Percentiles rank a stretch among this genome's conserved stretches.
Evolutionary conservation across 2,329 filamentous ascomycete species (phyloP).

Genomic region (Monilinia fructicola): DNA sequence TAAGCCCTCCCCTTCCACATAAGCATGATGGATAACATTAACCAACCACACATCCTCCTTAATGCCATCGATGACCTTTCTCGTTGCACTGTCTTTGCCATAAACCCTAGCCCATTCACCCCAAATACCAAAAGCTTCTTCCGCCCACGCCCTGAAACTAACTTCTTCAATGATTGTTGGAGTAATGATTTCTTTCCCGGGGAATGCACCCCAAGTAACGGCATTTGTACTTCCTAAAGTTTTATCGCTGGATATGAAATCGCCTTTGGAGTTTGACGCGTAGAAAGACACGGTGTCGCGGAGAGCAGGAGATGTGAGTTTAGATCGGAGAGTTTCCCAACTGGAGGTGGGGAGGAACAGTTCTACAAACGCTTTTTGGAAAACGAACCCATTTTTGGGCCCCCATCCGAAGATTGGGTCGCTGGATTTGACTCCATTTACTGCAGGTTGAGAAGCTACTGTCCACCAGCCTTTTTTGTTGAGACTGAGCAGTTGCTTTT

Average conservation of each 20-base stretch:
- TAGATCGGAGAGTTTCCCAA: conserved; percentile 65
- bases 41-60: conserved; percentile 80
- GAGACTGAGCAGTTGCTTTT: conserved; percentile 68
- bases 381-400: conserved; percentile 87
- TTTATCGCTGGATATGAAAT: conserved; percentile 69
- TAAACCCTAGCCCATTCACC: conserved; percentile 90
- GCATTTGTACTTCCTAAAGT: conserved; percentile 68
- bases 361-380: conserved; percentile 97
- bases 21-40: conserved; percentile 84
- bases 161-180: conserved; percentile 96
- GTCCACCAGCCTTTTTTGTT: conserved; percentile 93
- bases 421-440: conserved; percentile 77
- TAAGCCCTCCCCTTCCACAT: conserved; percentile 66
- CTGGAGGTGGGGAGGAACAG: conserved; percentile 80
- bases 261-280: conserved; percentile 74
- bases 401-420: conserved; percentile 91
- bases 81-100: conserved; percentile 63
- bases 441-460: conserved; percentile 89
- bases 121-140: conserved; percentile 96
- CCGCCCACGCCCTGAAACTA: conserved; percentile 88
- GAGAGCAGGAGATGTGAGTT: conserved; percentile 57
- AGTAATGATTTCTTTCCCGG: conserved; percentile 92
- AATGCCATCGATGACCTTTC: conserved; percentile 66
- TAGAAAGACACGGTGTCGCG: conserved; percentile 80
- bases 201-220: conserved; percentile 95